phyloP scores from a whole-genome alignment of 2,329 filamentous ascomycete genomes.

The Colletotrichum sp. region DNA sequence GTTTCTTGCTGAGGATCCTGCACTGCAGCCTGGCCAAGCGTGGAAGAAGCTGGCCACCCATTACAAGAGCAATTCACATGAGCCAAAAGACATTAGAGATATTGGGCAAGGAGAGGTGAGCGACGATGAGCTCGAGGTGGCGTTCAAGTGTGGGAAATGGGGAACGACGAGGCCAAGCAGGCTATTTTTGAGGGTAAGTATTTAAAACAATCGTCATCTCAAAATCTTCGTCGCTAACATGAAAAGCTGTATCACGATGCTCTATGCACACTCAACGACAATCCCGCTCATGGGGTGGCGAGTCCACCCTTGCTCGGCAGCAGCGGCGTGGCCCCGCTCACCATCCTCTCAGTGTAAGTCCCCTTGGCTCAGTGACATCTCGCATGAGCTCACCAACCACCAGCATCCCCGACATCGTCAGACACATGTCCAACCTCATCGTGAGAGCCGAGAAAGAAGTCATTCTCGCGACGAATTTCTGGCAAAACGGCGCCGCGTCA shows the following conservation, averaged over 20 bases:
- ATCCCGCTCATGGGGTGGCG: constrained; percentile 48
- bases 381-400: background rate
- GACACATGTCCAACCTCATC: constrained; percentile 80
- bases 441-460: constrained; percentile 75
- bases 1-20: background rate
- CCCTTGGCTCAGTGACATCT: background rate
- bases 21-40: background rate
- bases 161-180: background rate
- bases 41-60: background rate
- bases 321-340: constrained; percentile 69
- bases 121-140: background rate
- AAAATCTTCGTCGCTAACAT: background rate
- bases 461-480: constrained; percentile 77
- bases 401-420: constrained; percentile 68
- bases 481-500: constrained; percentile 73
- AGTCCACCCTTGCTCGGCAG: constrained; percentile 58
- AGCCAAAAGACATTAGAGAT: background rate
- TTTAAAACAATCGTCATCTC: accelerated
- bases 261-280: background rate
- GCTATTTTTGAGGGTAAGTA: background rate
- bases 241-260: background rate
- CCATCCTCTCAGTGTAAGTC: constrained; percentile 65
- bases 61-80: background rate
- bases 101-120: background rate
- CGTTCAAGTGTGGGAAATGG: background rate